These are phyloP conservation scores for Scedosporium apiospermum DNA, from an alignment of 2,329 filamentous ascomycete species.

Conservation along the genomic window DNA sequence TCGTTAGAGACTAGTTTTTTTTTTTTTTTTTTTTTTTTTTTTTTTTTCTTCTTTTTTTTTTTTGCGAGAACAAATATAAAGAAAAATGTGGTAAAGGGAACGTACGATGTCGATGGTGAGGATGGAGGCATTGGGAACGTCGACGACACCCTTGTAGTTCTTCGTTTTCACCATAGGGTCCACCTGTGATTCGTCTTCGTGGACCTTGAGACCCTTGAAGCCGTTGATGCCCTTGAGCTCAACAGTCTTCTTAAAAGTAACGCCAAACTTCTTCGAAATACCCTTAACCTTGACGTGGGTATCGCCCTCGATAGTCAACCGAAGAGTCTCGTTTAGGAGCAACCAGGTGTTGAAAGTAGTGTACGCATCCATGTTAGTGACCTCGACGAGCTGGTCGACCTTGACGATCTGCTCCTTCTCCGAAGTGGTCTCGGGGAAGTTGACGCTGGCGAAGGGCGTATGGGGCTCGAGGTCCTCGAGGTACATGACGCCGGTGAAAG, in stretches of 20 bases:
- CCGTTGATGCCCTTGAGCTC: constrained; percentile 41
- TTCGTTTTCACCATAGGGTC: constrained; percentile 19
- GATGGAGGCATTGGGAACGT: constrained; percentile 55
- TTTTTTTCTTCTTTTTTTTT: too few relatives aligned
- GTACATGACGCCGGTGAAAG: constrained; percentile 45
- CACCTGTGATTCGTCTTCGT: constrained; percentile 38
- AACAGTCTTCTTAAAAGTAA: constrained; percentile 48
- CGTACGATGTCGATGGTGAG: constrained; percentile 56
- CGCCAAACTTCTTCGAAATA: constrained; percentile 36
- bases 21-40: too few relatives aligned
- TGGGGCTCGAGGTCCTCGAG: constrained; percentile 38
- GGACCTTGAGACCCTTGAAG: constrained; percentile 45
- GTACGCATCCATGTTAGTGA: constrained; percentile 38
- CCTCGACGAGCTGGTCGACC: constrained; percentile 36
- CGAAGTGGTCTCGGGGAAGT: constrained; percentile 42
- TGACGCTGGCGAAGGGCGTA: constrained; percentile 37
- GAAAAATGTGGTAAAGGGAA: constrained; percentile 9
- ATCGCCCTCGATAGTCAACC: constrained; percentile 40
- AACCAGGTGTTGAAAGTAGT: constrained; percentile 46
- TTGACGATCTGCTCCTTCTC: constrained; percentile 41
- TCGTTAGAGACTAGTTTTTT: neutral
- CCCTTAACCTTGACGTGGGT: constrained; percentile 41
- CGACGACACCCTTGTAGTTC: constrained; percentile 52
- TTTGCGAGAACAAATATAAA: neutral
- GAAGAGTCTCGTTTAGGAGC: constrained; percentile 38